These are phyloP conservation scores for Stachybotrys echinatus DNA, from an alignment of 2,329 filamentous ascomycete genomes.

Conservation along the genomic window DNA sequence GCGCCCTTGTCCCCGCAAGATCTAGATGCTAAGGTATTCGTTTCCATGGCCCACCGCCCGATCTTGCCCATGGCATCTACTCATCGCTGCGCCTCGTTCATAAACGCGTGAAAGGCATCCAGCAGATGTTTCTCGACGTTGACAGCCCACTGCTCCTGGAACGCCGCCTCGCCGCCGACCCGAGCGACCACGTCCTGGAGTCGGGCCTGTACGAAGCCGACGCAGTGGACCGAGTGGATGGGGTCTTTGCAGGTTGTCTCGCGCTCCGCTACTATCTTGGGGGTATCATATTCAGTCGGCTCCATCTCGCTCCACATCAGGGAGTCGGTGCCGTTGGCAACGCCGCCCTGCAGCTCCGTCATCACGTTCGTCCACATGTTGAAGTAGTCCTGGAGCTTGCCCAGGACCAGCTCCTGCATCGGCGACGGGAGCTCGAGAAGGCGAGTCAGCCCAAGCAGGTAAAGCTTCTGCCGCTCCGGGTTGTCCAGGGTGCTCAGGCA, in stretches of 20 bases:
- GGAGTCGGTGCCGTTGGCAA: slow-evolving; percentile 44
- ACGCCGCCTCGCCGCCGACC: slow-evolving; percentile 59
- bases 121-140: slow-evolving; percentile 73
- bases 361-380: slow-evolving; percentile 70
- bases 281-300: slow-evolving; percentile 49
- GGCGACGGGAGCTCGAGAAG: slow-evolving; percentile 60
- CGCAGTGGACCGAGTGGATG: slow-evolving; percentile 60
- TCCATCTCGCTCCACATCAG: slow-evolving; percentile 41
- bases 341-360: slow-evolving; percentile 58
- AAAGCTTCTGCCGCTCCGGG: slow-evolving; percentile 63
- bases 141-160: slow-evolving; percentile 63
- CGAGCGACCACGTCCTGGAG: slow-evolving; percentile 53
- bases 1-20: no score
- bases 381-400: slow-evolving; percentile 66
- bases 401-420: slow-evolving; percentile 52
- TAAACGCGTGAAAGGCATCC: slow-evolving; percentile 45
- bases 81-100: background rate
- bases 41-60: no score
- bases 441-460: slow-evolving; percentile 66
- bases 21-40: no score
- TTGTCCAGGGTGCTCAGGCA: slow-evolving; percentile 65
- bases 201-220: slow-evolving; percentile 58
- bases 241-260: slow-evolving; percentile 55
- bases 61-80: no score
- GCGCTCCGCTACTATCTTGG: slow-evolving; percentile 47